Evolutionary conservation across 371 early-diverging fungal genomes (phyloP), one percentile per base, ranked within the genome.

Genomic region (Rhizomucor miehei): DNA sequence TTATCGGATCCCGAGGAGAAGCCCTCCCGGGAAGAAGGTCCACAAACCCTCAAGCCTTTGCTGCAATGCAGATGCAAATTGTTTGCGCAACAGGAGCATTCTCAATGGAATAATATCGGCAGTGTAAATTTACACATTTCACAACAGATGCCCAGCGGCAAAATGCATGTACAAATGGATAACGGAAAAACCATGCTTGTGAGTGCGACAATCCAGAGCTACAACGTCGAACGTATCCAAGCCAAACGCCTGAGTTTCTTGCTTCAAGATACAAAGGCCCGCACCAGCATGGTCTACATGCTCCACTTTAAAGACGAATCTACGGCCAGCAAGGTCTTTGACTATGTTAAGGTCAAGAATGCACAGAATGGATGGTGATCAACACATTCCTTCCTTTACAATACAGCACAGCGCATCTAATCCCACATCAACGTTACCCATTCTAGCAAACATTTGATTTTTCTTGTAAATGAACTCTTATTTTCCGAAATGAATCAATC

Each of bases 111-210:
- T 19, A 66, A 59, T 23, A 57, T 77, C 50, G 77, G 77, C 29
- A 58, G 53, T 17, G 69, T 63, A 0, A 56, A 51, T 3, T 56
- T 77, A 59, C 62, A 63, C 10, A 63, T 77, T 20, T 68, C 71
- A 10, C 69, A 71, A 29, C 77, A 77, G 43, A 39, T 61, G 20
- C 77, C 77, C 14, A 73, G 73, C 41, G 48, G 69, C 56, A 52
- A 69, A 24, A 69, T 69, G 67, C 59, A 73, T 52, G 68, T 77
- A 43, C 60, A 69, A 16, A 73, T 77, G n/a, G 69, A 77, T 46
- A 71, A 73, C 34, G 66, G 71, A n/a, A 77, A 77, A 36, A 60
- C 56, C 9, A 68, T 62, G 23, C 45, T 77, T n/a, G 69, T 73
- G 3, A 73, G 71, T 47, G 60, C 73, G 0, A 48, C 67, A 20